phyloP scores from a whole-genome alignment of 192 early-diverging fungal species.

The Lunasporangiospora selenospora region DNA sequence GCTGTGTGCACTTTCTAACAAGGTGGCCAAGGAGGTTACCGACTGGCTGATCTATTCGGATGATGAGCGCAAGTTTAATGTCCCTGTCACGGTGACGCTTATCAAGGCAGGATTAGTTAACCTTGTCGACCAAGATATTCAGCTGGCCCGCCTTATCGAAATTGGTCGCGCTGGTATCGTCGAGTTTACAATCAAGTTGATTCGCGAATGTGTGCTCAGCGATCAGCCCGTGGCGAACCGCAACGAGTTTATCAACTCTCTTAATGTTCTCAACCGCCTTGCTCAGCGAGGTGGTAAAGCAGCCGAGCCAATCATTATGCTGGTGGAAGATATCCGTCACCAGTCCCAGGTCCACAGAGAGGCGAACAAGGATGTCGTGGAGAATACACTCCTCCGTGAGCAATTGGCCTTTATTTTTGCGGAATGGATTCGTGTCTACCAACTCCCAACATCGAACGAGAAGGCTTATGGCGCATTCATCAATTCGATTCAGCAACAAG shows the following conservation, averaged over 20 bases:
- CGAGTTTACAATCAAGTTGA: constrained; percentile 75
- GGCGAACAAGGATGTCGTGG: constrained; percentile 50
- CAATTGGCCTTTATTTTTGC: constrained; percentile 65
- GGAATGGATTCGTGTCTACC: constrained; percentile 75
- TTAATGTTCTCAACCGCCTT: constrained; percentile 71
- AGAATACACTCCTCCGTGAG: constrained; percentile 55
- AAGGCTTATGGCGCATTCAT: constrained; percentile 64
- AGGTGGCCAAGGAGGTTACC: constrained; percentile 79
- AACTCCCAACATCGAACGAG: constrained; percentile 69
- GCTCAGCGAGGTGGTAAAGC: constrained; percentile 59
- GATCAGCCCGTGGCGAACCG: constrained; percentile 49
- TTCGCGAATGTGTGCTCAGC: constrained; percentile 66
- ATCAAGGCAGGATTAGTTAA: constrained; percentile 77
- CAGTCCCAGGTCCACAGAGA: constrained; percentile 23
- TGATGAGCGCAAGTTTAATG: constrained; percentile 91
- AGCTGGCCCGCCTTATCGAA: constrained; percentile 81
- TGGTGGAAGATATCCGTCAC: constrained; percentile 58
- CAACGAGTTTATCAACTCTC: constrained; percentile 62
- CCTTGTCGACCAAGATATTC: constrained; percentile 79
- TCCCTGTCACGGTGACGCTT: constrained; percentile 76
- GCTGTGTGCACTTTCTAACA: constrained; percentile 79
- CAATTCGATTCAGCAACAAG: constrained; percentile 68
- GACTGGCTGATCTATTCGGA: constrained; percentile 88
- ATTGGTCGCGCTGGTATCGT: constrained; percentile 64
- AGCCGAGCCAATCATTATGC: no score